phyloP scores from a whole-genome alignment of 768 basidiomycete genomes.

The Rhodotorula diobovata region DNA sequence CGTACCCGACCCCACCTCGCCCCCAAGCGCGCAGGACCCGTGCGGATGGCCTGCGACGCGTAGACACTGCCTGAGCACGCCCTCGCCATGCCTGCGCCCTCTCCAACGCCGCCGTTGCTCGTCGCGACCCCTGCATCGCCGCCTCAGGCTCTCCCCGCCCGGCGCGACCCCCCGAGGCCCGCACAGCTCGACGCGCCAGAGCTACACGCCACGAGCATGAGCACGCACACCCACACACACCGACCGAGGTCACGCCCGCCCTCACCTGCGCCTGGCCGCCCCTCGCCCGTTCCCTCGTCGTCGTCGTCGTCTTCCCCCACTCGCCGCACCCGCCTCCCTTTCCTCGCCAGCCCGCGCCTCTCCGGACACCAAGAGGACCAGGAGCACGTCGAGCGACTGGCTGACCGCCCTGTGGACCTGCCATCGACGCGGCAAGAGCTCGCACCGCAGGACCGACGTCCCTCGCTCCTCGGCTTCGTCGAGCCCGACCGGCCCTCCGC shows the following conservation, averaged over 20 bases:
- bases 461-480: background rate
- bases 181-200: no score
- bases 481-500: background rate
- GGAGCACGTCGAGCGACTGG: background rate
- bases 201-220: background rate
- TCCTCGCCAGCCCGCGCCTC: background rate
- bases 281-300: background rate
- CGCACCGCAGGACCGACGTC: background rate
- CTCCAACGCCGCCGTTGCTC: background rate
- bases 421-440: background rate
- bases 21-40: no score
- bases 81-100: background rate
- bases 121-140: conserved; percentile 4
- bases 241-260: background rate
- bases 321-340: background rate
- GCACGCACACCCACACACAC: no score
- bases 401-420: background rate
- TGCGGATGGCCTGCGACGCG: no score
- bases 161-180: no score
- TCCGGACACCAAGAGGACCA: background rate
- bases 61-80: background rate
- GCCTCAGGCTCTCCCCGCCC: background rate
- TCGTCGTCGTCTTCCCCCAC: background rate
- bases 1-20: no score
- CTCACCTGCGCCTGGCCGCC: background rate